A percentile compares a stretch with the other conserved stretches of the same genome.
These are phyloP conservation scores for Xylaria bambusicola DNA, from an alignment of 495 filamentous ascomycete genomes.

Conservation along the genomic window DNA sequence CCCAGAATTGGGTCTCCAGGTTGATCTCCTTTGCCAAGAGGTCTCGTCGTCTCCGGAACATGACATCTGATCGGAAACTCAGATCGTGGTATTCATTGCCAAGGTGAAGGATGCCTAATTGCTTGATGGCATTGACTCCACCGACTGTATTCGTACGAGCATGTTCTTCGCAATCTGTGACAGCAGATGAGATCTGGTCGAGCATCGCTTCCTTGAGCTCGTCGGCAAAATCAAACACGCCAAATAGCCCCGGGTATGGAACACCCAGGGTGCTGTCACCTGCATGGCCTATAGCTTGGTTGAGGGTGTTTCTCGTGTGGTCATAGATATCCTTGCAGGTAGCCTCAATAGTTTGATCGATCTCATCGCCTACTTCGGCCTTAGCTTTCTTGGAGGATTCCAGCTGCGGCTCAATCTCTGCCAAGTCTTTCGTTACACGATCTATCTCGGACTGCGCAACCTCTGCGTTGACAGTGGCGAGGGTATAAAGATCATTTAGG, in stretches of 20 bases:
- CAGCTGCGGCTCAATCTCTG: slow-evolving; percentile 80
- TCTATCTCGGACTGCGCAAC: slow-evolving; percentile 85
- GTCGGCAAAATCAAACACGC: slow-evolving; percentile 89
- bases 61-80: slow-evolving; percentile 83
- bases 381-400: slow-evolving; percentile 82
- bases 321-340: slow-evolving; percentile 83
- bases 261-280: slow-evolving; percentile 78
- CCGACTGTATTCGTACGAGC: slow-evolving; percentile 75
- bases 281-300: slow-evolving; percentile 68
- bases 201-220: slow-evolving; percentile 91
- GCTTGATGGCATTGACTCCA: slow-evolving; percentile 85
- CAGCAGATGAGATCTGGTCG: slow-evolving; percentile 75
- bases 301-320: slow-evolving; percentile 73
- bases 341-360: slow-evolving; percentile 79
- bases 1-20: slow-evolving; percentile 81
- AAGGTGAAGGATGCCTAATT: slow-evolving; percentile 83
- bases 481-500: slow-evolving; percentile 75
- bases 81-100: slow-evolving; percentile 82
- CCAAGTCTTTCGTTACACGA: slow-evolving; percentile 75
- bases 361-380: slow-evolving; percentile 75
- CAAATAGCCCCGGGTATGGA: slow-evolving; percentile 80
- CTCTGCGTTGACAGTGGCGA: slow-evolving; percentile 86
- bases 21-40: slow-evolving; percentile 80
- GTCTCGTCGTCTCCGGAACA: slow-evolving; percentile 85
- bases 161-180: slow-evolving; percentile 78